Evolutionary conservation across 1,284 basidiomycete species (phyloP).

Genomic region (Papiliotrema laurentii): DNA sequence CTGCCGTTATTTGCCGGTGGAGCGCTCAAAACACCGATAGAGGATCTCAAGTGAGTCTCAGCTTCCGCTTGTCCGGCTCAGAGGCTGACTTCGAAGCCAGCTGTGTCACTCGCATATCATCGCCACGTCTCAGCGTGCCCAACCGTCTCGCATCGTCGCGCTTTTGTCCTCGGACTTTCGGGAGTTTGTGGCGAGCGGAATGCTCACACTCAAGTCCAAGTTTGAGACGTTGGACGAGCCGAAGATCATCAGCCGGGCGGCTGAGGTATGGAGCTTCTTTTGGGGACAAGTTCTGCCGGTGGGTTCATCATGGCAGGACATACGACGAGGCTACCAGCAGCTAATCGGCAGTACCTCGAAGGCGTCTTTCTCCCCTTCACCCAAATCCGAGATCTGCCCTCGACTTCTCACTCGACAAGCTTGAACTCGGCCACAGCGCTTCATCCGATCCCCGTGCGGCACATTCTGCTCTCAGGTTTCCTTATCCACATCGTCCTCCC

Average conservation of each 20-base stretch:
- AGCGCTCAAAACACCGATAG: conserved; percentile 79
- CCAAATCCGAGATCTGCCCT: conserved; percentile 34
- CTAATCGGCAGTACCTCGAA: conserved; percentile 39
- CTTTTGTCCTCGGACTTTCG: conserved; percentile 71
- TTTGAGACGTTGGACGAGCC: conserved; percentile 62
- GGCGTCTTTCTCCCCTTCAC: conserved; percentile 52
- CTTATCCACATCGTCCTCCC: conserved; percentile 46
- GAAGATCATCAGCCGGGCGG: conserved; percentile 64
- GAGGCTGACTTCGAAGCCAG: conserved; percentile 19
- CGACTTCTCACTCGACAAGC: conserved; percentile 11
- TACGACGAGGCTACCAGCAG: conserved; percentile 1
- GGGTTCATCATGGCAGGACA: conserved; percentile 10
- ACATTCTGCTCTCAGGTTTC: conserved; percentile 46
- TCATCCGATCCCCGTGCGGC: conserved; percentile 38
- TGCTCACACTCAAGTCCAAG: conserved; percentile 86
- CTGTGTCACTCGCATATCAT: conserved; percentile 41
- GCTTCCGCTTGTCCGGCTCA: background rate
- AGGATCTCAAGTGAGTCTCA: conserved; percentile 68
- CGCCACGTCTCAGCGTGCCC: conserved; percentile 34
- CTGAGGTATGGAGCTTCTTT: conserved; percentile 90
- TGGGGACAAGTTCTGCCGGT: conserved; percentile 83
- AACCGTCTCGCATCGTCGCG: conserved; percentile 47
- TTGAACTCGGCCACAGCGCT: conserved; percentile 10
- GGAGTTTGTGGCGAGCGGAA: conserved; percentile 79
- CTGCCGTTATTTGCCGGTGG: conserved; percentile 89